Evolutionary conservation across 2,329 filamentous ascomycete genomes (phyloP), one percentile per base, ranked within the genome.

Genomic region (Penicillium vulpinum): DNA sequence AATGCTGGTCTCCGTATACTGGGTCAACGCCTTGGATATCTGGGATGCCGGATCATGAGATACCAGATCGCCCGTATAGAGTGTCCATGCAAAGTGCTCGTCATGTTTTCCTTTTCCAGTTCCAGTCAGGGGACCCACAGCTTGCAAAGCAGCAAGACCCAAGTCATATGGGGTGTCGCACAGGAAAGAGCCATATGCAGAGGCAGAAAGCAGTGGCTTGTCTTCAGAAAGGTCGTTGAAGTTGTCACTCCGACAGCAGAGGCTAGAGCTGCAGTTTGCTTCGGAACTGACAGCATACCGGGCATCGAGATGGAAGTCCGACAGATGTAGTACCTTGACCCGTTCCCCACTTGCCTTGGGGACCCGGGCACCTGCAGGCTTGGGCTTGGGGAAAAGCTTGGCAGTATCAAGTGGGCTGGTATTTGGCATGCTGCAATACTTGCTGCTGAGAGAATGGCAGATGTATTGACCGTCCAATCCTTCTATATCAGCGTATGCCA

Each of bases 101-200:
- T 75, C 60, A 24, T 68, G 66, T n/a, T 76, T 65, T 7, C 75
- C 64, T 35, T 71, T 69, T 4, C 77, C 79, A 9, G 83, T 85
- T 4, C 83, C 83, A 2, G 83, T 85, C 64, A 86, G 66, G 7
- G 83, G 79, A 1, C 76, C 80, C 38, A 85, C 78, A 2, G 83
- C 80, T 67, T 85, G 78, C 16, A 85, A 68, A 18, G 82, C 83
- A 9, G 83, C 81, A 6, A 84, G 73, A 11, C 78, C 81, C 7
- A 86, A 75, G 51, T 82, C 83, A 60, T 84, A 85, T 1, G 83
- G 83, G 8, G 82, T 82, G 64, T 86, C 84, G 62, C 84, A 86
- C 18, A 75, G 73, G 68, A 79, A 85, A 22, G 78, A 75, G 3
- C 83, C 84, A 64, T 82, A 85, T 0, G 81, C 69, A 2, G 82